Conservation (phyloP, 345 rosid species). For the Dipteronia sinensis region DNA sequence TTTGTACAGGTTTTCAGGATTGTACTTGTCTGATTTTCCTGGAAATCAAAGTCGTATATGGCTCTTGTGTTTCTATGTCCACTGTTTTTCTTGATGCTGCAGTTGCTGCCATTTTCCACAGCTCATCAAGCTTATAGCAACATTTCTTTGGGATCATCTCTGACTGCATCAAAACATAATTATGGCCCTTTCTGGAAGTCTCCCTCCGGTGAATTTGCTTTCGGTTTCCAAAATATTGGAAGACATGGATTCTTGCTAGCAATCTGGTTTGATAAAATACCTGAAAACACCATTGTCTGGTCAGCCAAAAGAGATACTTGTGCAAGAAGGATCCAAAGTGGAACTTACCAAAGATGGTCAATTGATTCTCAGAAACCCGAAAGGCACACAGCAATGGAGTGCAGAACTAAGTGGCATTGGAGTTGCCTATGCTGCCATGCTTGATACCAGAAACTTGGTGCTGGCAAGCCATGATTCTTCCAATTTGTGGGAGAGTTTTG, state of each 20-base stretch:
- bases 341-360: constrained; percentile 4
- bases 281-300: constrained; percentile 43
- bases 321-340: constrained; percentile 16
- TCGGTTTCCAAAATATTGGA: constrained; percentile 35
- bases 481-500: constrained; percentile 50
- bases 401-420: constrained; percentile 7
- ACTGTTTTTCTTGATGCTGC: background rate
- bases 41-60: background rate
- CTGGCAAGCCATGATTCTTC: constrained; percentile 14
- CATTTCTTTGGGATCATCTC: background rate
- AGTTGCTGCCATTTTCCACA: background rate
- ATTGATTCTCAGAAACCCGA: constrained; percentile 42
- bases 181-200: constrained; percentile 19
- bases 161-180: constrained; percentile 8
- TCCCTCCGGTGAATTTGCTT: constrained; percentile 45
- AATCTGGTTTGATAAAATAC: constrained; percentile 41
- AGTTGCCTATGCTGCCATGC: constrained; percentile 44
- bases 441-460: constrained; percentile 60
- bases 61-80: background rate
- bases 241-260: constrained; percentile 27
- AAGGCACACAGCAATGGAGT: constrained; percentile 32
- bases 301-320: constrained; percentile 38
- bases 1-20: background rate
- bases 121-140: constrained; percentile 13
- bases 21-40: background rate